Evolutionary conservation across 345 rosid species (phyloP), one percentile per base, ranked within the genome.

Genomic region (Eutrema japonicum): DNA sequence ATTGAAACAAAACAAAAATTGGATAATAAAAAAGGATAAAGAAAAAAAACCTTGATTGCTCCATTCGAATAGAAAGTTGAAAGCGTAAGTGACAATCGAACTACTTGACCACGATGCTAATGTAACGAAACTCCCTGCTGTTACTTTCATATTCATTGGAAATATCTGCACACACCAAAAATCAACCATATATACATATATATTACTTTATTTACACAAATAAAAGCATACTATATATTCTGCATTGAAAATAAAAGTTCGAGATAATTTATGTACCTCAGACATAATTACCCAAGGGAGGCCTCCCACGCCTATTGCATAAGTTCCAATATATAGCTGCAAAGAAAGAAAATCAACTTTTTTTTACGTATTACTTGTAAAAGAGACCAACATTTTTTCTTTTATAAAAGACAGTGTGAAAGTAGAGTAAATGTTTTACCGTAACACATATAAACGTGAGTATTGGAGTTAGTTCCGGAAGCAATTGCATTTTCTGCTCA

Each of bases 51-150:
- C 85, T 79, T 77, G 64, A 33, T 77, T 26, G 70, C 86, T 82
- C 88, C 88, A 85, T 6, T 80, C 77, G 72, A 81, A 29, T 11
- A 81, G 54, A 22, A 83, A 83, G 40, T 83, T 83, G 78, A 83
- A 83, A 32, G 78, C 41, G 71, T 78, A 82, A 32, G 79, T 79
- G 40, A 67, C 73, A 53, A 85, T n/a, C 40, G 80, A 79, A 68
- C 82, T 48, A 56, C 71, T 59, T 40, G 83, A 70, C 81, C 82
- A 85, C 16, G 70, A 63, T 70, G 55, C 81, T 29, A 83, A 53
- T 35, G 83, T 81, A 57, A 82, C 88, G 18, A 83, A 8, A 48
- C 81, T 82, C 59, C 88, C 88, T 8, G 86, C 86, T 51, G 85
- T 56, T 27, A 77, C 84, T 66, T 84, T 82, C 13, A 82, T 63